A percentile compares a stretch with the other conserved stretches of the same genome.
These are phyloP conservation scores for Solanum chmielewskii DNA, from an alignment of 257 asterid species.

Conservation along the genomic window DNA sequence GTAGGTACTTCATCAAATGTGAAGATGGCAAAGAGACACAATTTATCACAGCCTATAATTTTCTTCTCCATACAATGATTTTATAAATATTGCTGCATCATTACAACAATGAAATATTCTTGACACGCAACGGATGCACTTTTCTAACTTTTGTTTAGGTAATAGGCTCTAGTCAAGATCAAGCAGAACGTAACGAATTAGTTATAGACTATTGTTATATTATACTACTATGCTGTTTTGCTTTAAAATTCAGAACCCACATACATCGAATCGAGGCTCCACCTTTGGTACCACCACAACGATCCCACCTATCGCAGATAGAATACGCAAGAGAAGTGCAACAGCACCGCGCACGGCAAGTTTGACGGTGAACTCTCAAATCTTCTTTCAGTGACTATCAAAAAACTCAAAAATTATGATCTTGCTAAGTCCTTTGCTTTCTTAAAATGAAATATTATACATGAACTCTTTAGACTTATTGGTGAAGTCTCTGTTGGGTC, in stretches of 20 bases:
- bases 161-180: neutral
- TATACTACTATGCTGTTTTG: too few species aligned
- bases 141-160: neutral
- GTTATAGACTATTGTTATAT: too few species aligned
- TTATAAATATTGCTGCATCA: neutral
- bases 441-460: too few species aligned
- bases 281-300: neutral
- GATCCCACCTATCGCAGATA: neutral
- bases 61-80: neutral
- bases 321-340: neutral
- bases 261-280: too few species aligned
- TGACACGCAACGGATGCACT: neutral
- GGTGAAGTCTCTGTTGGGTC: too few species aligned
- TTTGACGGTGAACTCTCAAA: too few species aligned
- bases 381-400: too few species aligned
- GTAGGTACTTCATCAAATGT: neutral
- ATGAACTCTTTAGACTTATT: too few species aligned
- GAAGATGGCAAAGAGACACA: neutral
- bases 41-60: neutral
- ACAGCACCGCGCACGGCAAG: neutral
- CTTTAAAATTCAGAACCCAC: too few species aligned
- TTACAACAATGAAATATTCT: neutral
- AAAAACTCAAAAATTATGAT: too few species aligned
- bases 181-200: neutral
- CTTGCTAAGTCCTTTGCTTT: too few species aligned